Conservation (phyloP, 306 rosid species). For the Lathyrus tuberosus region DNA sequence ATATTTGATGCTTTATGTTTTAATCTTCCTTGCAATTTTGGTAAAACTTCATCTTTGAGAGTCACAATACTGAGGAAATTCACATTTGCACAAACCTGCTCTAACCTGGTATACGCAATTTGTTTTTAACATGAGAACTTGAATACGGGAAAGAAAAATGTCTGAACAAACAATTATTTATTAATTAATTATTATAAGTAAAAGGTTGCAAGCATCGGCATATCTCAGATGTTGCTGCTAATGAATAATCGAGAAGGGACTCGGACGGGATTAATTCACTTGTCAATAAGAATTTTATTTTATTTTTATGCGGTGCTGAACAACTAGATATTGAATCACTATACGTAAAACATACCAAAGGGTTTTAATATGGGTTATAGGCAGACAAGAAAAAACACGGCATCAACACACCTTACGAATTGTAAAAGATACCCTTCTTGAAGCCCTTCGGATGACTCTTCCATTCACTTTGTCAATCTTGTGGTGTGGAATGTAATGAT, state of each 20-base stretch:
- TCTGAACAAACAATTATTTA: not conserved
- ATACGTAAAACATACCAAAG: constrained; percentile 11
- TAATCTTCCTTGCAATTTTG: constrained; percentile 18
- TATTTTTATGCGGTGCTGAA: constrained; percentile 3
- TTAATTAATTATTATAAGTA: not conserved
- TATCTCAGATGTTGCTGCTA: constrained; percentile 8
- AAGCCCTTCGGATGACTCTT: constrained; percentile 62
- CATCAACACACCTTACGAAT: constrained; percentile 66
- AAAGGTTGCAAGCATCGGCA: not conserved
- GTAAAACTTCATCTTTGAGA: constrained; percentile 49
- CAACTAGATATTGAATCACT: constrained; percentile 12
- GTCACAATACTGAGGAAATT: constrained; percentile 66
- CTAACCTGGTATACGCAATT: constrained; percentile 59
- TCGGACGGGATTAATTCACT: constrained; percentile 2
- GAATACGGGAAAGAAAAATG: constrained; percentile 19
- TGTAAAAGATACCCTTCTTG: constrained; percentile 90
- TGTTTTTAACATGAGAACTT: constrained; percentile 13
- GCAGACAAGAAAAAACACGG: constrained; percentile 14
- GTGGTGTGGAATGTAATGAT: constrained; percentile 91
- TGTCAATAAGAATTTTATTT: not conserved
- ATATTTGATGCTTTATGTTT: constrained; percentile 11
- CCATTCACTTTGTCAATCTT: constrained; percentile 78
- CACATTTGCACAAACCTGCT: constrained; percentile 68
- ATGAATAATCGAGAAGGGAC: not conserved
- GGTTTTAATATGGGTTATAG: not conserved